Evolutionary conservation across 305 asterid species (phyloP).

Genomic region (Coffea humblotiana): DNA sequence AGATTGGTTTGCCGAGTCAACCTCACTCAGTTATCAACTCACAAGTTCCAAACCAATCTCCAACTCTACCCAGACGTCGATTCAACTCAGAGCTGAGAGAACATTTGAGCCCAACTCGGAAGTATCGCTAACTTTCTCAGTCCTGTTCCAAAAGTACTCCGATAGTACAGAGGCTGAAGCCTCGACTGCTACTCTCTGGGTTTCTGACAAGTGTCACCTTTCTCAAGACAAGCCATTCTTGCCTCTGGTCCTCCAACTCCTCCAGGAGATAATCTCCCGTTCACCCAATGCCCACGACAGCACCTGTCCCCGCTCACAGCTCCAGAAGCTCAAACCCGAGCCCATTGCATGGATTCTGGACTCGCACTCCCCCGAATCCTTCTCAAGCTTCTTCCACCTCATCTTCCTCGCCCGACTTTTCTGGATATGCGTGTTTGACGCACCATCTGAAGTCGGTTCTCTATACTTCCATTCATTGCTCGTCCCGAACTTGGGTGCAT

Average conservation of each 20-base stretch:
- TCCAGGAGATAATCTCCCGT: slow-evolving; percentile 62
- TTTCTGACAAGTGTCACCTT: slow-evolving; percentile 54
- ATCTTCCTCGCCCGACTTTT: slow-evolving; percentile 70
- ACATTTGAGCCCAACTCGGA: slow-evolving; percentile 34
- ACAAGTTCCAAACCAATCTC: slow-evolving; percentile 29
- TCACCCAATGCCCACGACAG: slow-evolving; percentile 63
- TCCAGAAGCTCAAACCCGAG: slow-evolving; percentile 56
- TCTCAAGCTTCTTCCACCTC: slow-evolving; percentile 72
- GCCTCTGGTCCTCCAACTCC: slow-evolving; percentile 69
- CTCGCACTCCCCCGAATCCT: slow-evolving; percentile 76
- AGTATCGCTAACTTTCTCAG: slow-evolving; percentile 45
- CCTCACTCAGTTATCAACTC: slow-evolving; percentile 45
- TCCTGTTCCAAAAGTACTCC: slow-evolving; percentile 27
- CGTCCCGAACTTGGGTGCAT: slow-evolving; percentile 53
- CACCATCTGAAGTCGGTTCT: slow-evolving; percentile 65
- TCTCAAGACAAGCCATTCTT: slow-evolving; percentile 61
- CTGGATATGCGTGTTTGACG: slow-evolving; percentile 64
- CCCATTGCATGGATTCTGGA: slow-evolving; percentile 75
- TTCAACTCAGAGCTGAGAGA: slow-evolving; percentile 56
- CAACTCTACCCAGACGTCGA: slow-evolving; percentile 24
- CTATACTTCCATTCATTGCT: slow-evolving; percentile 62
- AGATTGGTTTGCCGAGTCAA: slow-evolving; percentile 34
- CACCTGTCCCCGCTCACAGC: slow-evolving; percentile 71
- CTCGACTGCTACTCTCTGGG: slow-evolving; percentile 39
- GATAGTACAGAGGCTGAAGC: slow-evolving; percentile 21